Evolutionary conservation across 2,329 filamentous ascomycete species (phyloP), one percentile per base, ranked within the genome.

Genomic region (Proliferodiscus dingleyae): DNA sequence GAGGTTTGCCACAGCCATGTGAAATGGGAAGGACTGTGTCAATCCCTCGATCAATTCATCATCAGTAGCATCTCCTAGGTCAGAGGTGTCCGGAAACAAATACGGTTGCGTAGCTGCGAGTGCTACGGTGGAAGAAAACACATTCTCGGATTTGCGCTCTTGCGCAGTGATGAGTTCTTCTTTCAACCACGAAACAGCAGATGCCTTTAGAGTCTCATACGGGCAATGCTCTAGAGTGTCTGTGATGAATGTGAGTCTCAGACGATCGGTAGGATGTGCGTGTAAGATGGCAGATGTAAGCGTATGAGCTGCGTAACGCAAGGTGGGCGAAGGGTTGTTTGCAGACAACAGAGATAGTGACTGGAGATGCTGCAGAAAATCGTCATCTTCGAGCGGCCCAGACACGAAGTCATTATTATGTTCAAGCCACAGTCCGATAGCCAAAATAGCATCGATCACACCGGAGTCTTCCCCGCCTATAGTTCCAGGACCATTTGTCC

Each of bases 161-260:
- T 59, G 58, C 2, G 52, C 54, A 15, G 69, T 61, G 7, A 81
- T 69, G 13, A 83, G 66, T 59, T 84, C 81, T 54, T 83, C 80
- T 43, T 78, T 74, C 26, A 83, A 64, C 81, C 81, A 85, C 3
- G 72, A 71, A 4, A 84, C 71, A 0, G 80, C 80, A 33, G 77
- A 79, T 7, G 77, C 80, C 60, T 82, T 81, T 29, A 85, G 68
- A 1, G 74, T 71, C 2, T 78, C 71, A 55, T 80, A 83, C 54
- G 78, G 73, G 68, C 80, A 83, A 60, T 83, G 80, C 62, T 83
- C 79, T 10, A 85, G 65, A 10, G 83, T 70, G 57, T 85, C 81
- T 42, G 80, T 75, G 7, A 85, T 70, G 51, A 85, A 84, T 22
- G 72, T 70, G 13, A 85, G 66, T 4, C 80, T 71, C 57, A 77